A percentile compares a stretch with the other conserved stretches of the same genome.
Conservation (phyloP, 2,329 filamentous ascomycete genomes). For the Fusarium sp. region DNA sequence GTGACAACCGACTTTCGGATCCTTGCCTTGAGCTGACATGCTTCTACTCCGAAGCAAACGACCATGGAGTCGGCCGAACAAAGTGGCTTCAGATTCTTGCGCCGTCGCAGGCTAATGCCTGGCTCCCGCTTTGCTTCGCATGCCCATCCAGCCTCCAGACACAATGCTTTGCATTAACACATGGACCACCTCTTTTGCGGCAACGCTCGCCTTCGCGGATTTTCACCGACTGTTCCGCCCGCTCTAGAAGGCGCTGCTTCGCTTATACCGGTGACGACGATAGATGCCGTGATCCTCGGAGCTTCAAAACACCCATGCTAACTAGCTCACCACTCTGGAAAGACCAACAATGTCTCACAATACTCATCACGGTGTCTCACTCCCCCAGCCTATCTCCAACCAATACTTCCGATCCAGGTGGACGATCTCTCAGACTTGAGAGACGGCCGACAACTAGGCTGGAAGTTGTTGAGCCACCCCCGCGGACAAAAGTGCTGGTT, state of each 20-base stretch:
- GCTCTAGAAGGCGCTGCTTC: conserved; percentile 1
- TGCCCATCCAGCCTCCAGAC: conserved; percentile 37
- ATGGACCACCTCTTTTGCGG: conserved; percentile 29
- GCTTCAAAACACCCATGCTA: conserved; percentile 20
- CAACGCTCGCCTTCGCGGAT: conserved; percentile 30
- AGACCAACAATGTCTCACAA: conserved; percentile 34
- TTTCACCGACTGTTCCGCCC: conserved; percentile 43
- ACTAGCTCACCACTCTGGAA: conserved; percentile 15
- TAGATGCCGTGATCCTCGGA: conserved; percentile 20
- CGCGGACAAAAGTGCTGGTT: conserved; percentile 20
- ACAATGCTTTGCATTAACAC: conserved; percentile 38
- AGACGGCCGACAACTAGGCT: conserved; percentile 5
- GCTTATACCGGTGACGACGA: conserved; percentile 24
- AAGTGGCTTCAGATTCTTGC: conserved; percentile 29
- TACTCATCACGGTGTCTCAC: conserved; percentile 34
- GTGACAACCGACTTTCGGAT: conserved; percentile 7
- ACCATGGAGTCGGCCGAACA: conserved; percentile 26
- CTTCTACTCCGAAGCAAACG: conserved; percentile 26
- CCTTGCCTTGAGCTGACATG: conserved; percentile 9
- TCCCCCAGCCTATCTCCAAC: background rate
- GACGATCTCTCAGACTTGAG: conserved; percentile 14
- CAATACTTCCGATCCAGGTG: conserved; percentile 13
- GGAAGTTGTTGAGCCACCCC: background rate
- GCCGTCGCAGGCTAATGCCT: conserved; percentile 41
- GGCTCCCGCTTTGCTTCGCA: conserved; percentile 41